Conservation (phyloP, 805 yeast species). For the Wickerhamomyces rabaulensis region DNA sequence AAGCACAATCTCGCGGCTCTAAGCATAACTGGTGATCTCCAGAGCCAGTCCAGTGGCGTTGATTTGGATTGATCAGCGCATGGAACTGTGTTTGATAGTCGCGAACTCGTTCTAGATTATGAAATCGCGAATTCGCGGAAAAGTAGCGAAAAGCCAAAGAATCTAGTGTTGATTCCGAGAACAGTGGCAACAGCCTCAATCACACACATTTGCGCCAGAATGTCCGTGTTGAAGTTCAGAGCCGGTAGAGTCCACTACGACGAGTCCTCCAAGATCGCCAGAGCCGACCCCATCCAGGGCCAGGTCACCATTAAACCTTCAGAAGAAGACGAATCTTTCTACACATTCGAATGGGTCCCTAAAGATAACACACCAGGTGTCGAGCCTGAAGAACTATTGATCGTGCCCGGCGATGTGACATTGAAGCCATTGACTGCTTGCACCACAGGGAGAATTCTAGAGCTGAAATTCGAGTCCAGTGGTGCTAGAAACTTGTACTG, state of each 20-base stretch:
- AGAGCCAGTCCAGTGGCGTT: too few species aligned
- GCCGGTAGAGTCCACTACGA: constrained; percentile 75
- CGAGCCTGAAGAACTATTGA: constrained; percentile 57
- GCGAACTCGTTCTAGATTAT: too few species aligned
- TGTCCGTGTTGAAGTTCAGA: constrained; percentile 43
- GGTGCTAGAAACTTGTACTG: constrained; percentile 56
- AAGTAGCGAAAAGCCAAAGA: not conserved
- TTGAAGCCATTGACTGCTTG: constrained; percentile 69
- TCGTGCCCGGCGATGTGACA: constrained; percentile 82
- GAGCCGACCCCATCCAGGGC: constrained; percentile 72
- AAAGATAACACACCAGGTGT: constrained; percentile 41
- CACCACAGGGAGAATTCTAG: constrained; percentile 71
- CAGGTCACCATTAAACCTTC: constrained; percentile 52
- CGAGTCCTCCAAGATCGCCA: constrained; percentile 53
- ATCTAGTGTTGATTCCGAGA: not conserved
- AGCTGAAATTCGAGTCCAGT: constrained; percentile 56
- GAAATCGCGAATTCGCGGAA: too few species aligned
- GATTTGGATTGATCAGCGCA: too few species aligned
- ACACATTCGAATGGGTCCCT: constrained; percentile 69
- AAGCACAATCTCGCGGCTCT: too few species aligned
- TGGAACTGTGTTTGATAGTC: too few species aligned
- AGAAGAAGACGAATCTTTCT: constrained; percentile 68
- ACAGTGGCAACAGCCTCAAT: not conserved
- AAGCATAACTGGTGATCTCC: too few species aligned
- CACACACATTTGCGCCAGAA: not conserved